phyloP scores from a whole-genome alignment of 2,329 filamentous ascomycete species.

The Penicillium sp. region DNA sequence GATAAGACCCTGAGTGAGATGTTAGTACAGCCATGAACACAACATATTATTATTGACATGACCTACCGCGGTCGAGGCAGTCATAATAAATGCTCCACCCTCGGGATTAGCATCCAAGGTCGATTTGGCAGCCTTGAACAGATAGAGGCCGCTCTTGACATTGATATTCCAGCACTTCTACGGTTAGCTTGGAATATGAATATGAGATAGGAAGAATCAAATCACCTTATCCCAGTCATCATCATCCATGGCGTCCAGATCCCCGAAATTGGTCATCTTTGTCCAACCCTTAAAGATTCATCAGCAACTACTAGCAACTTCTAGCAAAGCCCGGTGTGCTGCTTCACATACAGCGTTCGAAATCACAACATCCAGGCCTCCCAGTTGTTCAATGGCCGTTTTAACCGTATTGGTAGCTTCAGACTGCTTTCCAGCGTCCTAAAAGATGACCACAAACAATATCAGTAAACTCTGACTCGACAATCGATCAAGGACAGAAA shows the following conservation, averaged over 20 bases:
- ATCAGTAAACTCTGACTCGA: neutral
- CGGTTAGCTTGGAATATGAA: neutral
- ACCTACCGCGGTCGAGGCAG: conserved; percentile 60
- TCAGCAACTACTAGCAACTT: neutral
- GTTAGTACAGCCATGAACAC: neutral
- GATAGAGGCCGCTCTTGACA: conserved; percentile 55
- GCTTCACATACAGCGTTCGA: conserved; percentile 63
- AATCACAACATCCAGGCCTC: conserved; percentile 72
- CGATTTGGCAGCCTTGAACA: conserved; percentile 58
- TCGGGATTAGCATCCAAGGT: conserved; percentile 62
- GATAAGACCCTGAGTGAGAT: conserved; percentile 43
- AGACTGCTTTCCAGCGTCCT: conserved; percentile 61
- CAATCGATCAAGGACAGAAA: neutral
- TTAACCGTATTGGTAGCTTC: conserved; percentile 62
- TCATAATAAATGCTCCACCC: conserved; percentile 64
- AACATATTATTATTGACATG: neutral
- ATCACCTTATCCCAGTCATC: conserved; percentile 64
- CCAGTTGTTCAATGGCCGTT: conserved; percentile 60
- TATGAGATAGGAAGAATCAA: neutral
- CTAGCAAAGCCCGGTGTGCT: too few species aligned
- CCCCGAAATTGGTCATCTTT: conserved; percentile 56
- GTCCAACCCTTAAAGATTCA: conserved; percentile 56
- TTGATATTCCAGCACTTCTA: conserved; percentile 61
- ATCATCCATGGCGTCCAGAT: conserved; percentile 59
- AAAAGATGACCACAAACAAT: neutral